phyloP scores from a whole-genome alignment of 768 basidiomycete species.

The Xanthoconium purpureum region DNA sequence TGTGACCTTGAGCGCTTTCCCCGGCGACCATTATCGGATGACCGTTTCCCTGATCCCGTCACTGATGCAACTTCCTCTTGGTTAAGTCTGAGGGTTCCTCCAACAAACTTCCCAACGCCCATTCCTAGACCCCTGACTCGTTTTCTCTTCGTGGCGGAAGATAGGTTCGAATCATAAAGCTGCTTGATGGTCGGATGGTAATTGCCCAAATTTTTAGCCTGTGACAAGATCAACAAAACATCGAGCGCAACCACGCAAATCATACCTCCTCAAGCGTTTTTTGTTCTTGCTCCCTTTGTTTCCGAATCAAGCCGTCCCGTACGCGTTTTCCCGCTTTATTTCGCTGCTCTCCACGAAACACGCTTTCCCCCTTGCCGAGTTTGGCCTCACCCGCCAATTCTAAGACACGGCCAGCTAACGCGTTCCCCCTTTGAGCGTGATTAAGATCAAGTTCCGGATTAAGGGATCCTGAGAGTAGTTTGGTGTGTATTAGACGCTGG shows the following conservation, averaged over 20 bases:
- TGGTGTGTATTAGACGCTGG: conserved; percentile 77
- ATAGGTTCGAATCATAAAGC: conserved; percentile 46
- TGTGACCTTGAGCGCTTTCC: conserved; percentile 2
- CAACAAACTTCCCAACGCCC: conserved; percentile 75
- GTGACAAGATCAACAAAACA: conserved; percentile 6
- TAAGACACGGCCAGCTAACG: conserved; percentile 71
- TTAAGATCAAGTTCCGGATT: conserved; percentile 58
- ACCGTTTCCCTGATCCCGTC: conserved; percentile 20
- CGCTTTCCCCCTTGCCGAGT: conserved; percentile 71
- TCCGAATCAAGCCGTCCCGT: conserved; percentile 63
- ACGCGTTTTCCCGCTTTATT: conserved; percentile 71
- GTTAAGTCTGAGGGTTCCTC: conserved; percentile 65
- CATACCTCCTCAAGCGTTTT: conserved; percentile 67
- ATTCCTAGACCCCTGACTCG: conserved; percentile 67
- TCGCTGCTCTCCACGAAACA: conserved; percentile 58
- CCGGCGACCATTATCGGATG: background rate
- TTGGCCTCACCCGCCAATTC: conserved; percentile 67
- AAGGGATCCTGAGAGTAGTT: conserved; percentile 71
- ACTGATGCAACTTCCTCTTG: conserved; percentile 53
- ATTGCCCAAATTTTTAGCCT: conserved; percentile 85
- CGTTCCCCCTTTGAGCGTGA: conserved; percentile 68
- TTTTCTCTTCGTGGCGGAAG: conserved; percentile 35
- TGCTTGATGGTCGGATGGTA: conserved; percentile 79
- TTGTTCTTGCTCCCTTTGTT: conserved; percentile 53
- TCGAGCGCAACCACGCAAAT: background rate